Evolutionary conservation across 2,329 filamentous ascomycete species (phyloP).

Genomic region (Aspergillus sp.): DNA sequence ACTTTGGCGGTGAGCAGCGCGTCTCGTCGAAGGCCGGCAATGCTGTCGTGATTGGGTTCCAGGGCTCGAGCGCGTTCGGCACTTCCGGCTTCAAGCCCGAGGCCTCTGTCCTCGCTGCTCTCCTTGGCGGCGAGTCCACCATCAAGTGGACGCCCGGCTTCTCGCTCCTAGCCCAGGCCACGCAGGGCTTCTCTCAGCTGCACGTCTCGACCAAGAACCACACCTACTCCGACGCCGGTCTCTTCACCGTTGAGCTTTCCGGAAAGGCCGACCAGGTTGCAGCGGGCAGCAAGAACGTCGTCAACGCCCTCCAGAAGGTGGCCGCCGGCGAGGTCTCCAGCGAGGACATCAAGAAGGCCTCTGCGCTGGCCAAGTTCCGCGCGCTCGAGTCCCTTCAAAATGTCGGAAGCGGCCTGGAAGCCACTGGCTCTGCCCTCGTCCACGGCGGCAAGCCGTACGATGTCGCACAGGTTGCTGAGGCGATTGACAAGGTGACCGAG

Average conservation of each 20-base stretch:
- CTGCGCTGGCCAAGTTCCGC: constrained; percentile 87
- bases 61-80: constrained; percentile 68
- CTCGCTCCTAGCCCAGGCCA: constrained; percentile 75
- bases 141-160: constrained; percentile 97
- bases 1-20: constrained; percentile 92
- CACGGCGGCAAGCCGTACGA: constrained; percentile 75
- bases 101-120: constrained; percentile 72
- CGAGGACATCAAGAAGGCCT: constrained; percentile 85
- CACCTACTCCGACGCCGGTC: constrained; percentile 87
- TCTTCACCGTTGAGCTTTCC: constrained; percentile 71
- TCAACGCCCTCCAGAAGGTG: constrained; percentile 73
- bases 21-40: constrained; percentile 68
- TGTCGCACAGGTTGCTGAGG: constrained; percentile 68
- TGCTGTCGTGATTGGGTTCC: constrained; percentile 83
- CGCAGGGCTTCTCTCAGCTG: constrained; percentile 56
- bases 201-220: constrained; percentile 65
- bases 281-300: constrained; percentile 63
- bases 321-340: constrained; percentile 64
- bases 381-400: constrained; percentile 74
- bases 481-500: constrained; percentile 68
- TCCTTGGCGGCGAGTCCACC: constrained; percentile 79
- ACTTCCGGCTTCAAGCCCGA: constrained; percentile 75
- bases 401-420: constrained; percentile 65
- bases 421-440: constrained; percentile 75
- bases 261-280: constrained; percentile 66